phyloP scores from a whole-genome alignment of 805 yeast genomes.

The Yamadazyma paraphyllophila region DNA sequence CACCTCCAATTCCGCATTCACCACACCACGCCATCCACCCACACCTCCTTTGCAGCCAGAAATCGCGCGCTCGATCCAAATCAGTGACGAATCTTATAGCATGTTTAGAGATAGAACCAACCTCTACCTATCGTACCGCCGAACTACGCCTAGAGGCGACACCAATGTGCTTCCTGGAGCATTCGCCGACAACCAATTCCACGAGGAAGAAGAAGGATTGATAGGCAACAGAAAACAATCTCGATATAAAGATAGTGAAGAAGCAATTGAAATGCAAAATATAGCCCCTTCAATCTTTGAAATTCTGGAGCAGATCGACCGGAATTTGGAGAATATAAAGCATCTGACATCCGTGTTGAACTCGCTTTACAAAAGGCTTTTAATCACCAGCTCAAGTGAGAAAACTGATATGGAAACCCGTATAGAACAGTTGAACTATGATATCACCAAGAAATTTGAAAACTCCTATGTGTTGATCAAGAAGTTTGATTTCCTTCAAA shows the following conservation, averaged over 20 bases:
- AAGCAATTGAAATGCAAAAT: slow-evolving; percentile 49
- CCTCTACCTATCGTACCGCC: slow-evolving; percentile 79
- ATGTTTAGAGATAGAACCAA: slow-evolving; percentile 96
- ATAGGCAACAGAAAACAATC: slow-evolving; percentile 33
- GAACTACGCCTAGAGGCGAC: slow-evolving; percentile 73
- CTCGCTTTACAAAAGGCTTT: slow-evolving; percentile 71
- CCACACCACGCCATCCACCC: slow-evolving; percentile 2
- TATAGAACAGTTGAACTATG: slow-evolving; percentile 75
- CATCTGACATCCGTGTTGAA: slow-evolving; percentile 58
- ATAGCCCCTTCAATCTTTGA: slow-evolving; percentile 81
- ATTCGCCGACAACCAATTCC: slow-evolving; percentile 18
- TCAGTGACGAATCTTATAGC: background rate
- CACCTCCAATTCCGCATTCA: too few species aligned
- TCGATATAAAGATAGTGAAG: slow-evolving; percentile 18
- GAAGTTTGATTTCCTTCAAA: slow-evolving; percentile 47
- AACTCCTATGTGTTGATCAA: slow-evolving; percentile 74
- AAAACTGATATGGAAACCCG: slow-evolving; percentile 69
- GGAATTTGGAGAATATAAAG: slow-evolving; percentile 51
- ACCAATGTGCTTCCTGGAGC: slow-evolving; percentile 17
- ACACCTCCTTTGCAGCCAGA: background rate
- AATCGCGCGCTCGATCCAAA: background rate
- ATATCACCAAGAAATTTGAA: slow-evolving; percentile 75
- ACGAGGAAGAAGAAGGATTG: slow-evolving; percentile 62
- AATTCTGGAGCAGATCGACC: slow-evolving; percentile 69
- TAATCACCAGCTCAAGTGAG: slow-evolving; percentile 87